Evolutionary conservation across 345 rosid species (phyloP), one percentile per base, ranked within the genome.

Genomic region (Tarenaya hassleriana): DNA sequence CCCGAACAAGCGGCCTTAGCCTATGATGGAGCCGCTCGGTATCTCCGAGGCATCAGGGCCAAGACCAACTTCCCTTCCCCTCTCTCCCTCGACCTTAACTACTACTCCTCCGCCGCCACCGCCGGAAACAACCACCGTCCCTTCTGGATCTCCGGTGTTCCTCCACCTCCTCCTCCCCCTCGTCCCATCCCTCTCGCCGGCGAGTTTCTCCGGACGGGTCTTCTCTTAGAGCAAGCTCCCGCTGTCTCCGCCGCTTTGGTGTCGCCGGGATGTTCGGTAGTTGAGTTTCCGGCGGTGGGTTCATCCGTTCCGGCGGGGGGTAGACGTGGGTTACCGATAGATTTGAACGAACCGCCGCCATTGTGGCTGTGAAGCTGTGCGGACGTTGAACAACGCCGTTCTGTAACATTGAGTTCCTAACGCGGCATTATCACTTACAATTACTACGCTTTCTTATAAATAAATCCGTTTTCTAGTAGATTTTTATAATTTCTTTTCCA

Each of bases 1-100:
- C 95, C 97, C 0, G 97, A 86, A 67, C 91, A 90, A 69, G 97
- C 97, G 10, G 97, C 97, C 21, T 83, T 84, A 1, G 97, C 97
- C 21, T 90, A 90, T 65, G 97, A 90, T 49, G 84, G 91, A 9
- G 97, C 96, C 16, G 96, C 97, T 12, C 78, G 88, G 49, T 76
- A 84, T 62, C 96, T 90, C 34, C 94, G 97, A 20, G 97, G 97
- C 0, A 68, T 80, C 42, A 90, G 84, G 55, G 97, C 96, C 44
- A 86, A 86, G 51, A 90, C 97, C 42, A 90, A 86, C 77, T 90
- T 90, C 63, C 96, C 97, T 8, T 71, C 92, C 8, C 71, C 84
- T 33, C 79, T 71, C 43, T 59, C 81, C 3, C 81, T 86, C n/a
- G 84, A 80, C 76, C 87, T 85, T 17, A 80, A 79, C 73, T 64